phyloP scores from a whole-genome alignment of 2,329 filamentous ascomycete genomes.

The Diaporthe capsici region DNA sequence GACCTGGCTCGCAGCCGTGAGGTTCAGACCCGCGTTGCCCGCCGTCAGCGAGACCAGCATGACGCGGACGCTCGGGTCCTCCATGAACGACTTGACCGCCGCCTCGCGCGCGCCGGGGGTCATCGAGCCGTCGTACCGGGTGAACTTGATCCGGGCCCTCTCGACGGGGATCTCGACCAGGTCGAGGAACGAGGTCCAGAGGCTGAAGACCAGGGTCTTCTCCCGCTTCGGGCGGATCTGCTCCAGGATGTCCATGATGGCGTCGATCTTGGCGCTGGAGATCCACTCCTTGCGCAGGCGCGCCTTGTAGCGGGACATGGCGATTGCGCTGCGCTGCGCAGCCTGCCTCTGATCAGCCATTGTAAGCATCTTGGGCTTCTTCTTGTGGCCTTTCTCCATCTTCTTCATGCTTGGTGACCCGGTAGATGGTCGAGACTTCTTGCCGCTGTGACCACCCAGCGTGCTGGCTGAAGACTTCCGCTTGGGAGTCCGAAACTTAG shows the following conservation, averaged over 20 bases:
- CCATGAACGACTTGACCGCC: slow-evolving; percentile 74
- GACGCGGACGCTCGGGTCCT: slow-evolving; percentile 66
- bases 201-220: slow-evolving; percentile 52
- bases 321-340: slow-evolving; percentile 45
- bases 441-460: background rate
- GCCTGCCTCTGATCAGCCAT: slow-evolving; percentile 47
- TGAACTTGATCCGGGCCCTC: slow-evolving; percentile 46
- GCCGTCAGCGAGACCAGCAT: slow-evolving; percentile 84
- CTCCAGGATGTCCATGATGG: slow-evolving; percentile 48
- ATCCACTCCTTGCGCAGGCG: slow-evolving; percentile 48
- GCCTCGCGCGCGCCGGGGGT: slow-evolving; percentile 64
- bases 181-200: slow-evolving; percentile 54
- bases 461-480: background rate
- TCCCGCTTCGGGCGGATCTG: slow-evolving; percentile 46
- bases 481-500: background rate
- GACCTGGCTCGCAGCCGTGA: slow-evolving; percentile 84
- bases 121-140: slow-evolving; percentile 52
- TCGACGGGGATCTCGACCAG: slow-evolving; percentile 51
- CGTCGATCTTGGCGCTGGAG: slow-evolving; percentile 50
- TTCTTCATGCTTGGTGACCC: background rate
- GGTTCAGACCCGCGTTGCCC: slow-evolving; percentile 85
- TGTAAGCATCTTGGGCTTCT: slow-evolving; percentile 37
- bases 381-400: slow-evolving; percentile 32
- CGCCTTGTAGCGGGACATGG: slow-evolving; percentile 47
- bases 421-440: background rate